Evolutionary conservation across 352 stramenopile genomes (phyloP).

Genomic region (Globisporangium camurandrum): DNA sequence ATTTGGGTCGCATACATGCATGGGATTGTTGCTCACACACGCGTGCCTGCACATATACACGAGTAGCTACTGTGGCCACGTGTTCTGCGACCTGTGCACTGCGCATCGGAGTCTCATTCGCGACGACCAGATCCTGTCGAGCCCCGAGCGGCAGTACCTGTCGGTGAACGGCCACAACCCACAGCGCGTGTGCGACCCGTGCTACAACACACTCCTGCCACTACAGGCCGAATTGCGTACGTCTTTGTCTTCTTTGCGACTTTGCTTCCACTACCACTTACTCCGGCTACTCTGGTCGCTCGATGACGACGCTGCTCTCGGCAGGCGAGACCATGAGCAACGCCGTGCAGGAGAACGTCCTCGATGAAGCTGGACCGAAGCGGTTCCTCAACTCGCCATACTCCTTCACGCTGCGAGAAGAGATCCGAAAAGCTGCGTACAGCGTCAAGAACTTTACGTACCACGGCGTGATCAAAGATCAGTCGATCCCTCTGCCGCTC

Average conservation of each 20-base stretch:
- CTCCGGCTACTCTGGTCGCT: neutral
- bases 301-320: neutral
- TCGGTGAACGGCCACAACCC: conserved; percentile 76
- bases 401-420: conserved; percentile 85
- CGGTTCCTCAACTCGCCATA: conserved; percentile 81
- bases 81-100: conserved; percentile 78
- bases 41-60: neutral
- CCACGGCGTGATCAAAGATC: conserved; percentile 83
- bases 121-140: conserved; percentile 65
- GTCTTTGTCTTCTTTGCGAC: conserved; percentile 13
- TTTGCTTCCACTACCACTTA: neutral
- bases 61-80: conserved; percentile 52
- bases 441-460: conserved; percentile 91
- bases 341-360: conserved; percentile 64
- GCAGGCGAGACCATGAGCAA: conserved; percentile 70
- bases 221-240: conserved; percentile 64
- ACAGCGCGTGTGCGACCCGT: conserved; percentile 78
- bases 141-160: conserved; percentile 66
- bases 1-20: neutral
- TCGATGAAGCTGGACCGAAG: conserved; percentile 55
- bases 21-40: neutral
- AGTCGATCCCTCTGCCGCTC: conserved; percentile 85
- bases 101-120: conserved; percentile 60
- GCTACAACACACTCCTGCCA: conserved; percentile 43
- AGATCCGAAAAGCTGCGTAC: conserved; percentile 91